Evolutionary conservation across 1,284 basidiomycete genomes (phyloP).

Genomic region (Sporisorium reilianum): DNA sequence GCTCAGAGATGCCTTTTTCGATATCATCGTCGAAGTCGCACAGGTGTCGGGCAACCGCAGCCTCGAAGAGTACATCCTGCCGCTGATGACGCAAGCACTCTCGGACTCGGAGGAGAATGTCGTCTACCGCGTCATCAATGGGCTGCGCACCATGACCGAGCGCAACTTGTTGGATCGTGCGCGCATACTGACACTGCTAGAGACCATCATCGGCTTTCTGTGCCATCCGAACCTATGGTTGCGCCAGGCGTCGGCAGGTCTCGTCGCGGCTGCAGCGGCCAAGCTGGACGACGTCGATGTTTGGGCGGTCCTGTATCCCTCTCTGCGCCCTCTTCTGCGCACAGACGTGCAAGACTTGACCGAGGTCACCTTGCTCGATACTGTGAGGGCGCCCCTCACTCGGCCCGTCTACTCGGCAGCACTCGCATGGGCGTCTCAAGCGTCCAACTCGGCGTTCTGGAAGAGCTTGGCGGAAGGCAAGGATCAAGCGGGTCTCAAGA

Average conservation of each 20-base stretch:
- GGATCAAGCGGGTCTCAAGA: conserved; percentile 48
- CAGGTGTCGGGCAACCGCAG: conserved; percentile 64
- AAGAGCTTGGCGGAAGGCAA: conserved; percentile 39
- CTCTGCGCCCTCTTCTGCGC: conserved; percentile 84
- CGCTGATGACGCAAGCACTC: conserved; percentile 87
- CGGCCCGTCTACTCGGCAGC: conserved; percentile 81
- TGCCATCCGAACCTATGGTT: conserved; percentile 99
- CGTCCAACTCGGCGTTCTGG: conserved; percentile 57
- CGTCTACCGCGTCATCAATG: conserved; percentile 84
- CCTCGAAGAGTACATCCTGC: conserved; percentile 81
- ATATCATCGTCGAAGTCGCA: conserved; percentile 93
- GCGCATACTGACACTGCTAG: conserved; percentile 94
- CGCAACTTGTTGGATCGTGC: conserved; percentile 88
- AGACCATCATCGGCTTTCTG: conserved; percentile 84
- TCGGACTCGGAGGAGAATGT: conserved; percentile 93
- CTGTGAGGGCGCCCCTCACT: conserved; percentile 82
- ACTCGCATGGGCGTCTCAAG: conserved; percentile 84
- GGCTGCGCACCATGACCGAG: conserved; percentile 86
- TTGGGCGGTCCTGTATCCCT: conserved; percentile 96
- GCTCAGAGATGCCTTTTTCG: conserved; percentile 90
- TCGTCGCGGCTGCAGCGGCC: conserved; percentile 83
- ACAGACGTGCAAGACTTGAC: conserved; percentile 85
- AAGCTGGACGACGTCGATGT: conserved; percentile 78
- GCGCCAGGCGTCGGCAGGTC: conserved; percentile 89
- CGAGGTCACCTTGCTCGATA: conserved; percentile 79